Percentiles rank a stretch among this genome's conserved stretches.
These are phyloP conservation scores for Phytopythium cucurbitacearum DNA, from an alignment of 352 stramenopile genomes.

Conservation along the genomic window DNA sequence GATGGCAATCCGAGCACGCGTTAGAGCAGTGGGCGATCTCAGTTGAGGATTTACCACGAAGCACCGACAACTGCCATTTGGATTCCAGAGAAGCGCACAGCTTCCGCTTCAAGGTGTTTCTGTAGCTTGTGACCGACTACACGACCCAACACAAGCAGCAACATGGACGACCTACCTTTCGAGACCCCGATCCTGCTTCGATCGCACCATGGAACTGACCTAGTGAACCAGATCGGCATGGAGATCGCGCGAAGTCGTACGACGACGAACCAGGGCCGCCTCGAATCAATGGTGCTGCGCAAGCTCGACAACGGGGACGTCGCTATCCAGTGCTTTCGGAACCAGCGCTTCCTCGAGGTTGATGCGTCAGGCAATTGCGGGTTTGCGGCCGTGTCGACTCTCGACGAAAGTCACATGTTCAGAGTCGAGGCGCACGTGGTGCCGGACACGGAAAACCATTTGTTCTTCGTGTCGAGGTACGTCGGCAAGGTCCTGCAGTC, in stretches of 20 bases:
- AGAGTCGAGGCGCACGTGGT: conserved; percentile 24
- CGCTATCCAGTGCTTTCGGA: conserved; percentile 1
- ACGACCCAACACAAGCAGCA: too few species aligned
- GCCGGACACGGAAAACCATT: not conserved
- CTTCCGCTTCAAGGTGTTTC: too few species aligned
- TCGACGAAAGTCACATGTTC: conserved; percentile 27
- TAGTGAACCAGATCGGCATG: too few species aligned
- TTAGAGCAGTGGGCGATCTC: too few species aligned
- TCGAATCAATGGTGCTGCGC: not conserved
- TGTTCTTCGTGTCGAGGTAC: conserved; percentile 29
- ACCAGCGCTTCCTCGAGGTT: conserved; percentile 2
- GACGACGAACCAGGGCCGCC: too few species aligned
- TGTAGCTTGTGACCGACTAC: too few species aligned
- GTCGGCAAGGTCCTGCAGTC: conserved; percentile 24
- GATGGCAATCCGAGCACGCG: too few species aligned
- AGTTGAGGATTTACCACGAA: too few species aligned
- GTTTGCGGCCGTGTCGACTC: not conserved
- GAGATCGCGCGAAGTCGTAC: too few species aligned
- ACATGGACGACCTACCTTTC: too few species aligned
- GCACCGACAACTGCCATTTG: too few species aligned
- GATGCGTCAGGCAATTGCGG: conserved; percentile 11
- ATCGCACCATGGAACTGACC: not conserved
- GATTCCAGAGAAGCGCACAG: too few species aligned
- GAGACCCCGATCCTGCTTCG: not conserved
- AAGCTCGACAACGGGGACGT: not conserved